Base-by-base conservation (phyloP, 805 yeast genomes). In the Spencermartinsiella europaea region DNA sequence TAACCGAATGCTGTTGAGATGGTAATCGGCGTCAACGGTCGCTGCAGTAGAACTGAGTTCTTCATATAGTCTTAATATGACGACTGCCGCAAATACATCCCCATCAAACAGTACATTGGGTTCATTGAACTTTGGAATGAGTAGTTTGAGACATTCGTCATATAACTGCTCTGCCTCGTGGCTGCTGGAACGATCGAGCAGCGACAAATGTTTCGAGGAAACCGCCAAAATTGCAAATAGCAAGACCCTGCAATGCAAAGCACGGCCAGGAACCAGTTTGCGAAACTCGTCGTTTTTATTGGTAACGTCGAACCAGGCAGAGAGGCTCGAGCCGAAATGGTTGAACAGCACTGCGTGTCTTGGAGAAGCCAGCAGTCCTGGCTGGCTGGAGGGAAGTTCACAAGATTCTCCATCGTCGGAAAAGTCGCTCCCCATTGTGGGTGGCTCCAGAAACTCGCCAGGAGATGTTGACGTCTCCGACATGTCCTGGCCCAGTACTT, bases 241-340 rank as follows among this genome's bases (percentile, higher is more conserved):
- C 39, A 36, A 21, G 4, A 19, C 19, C 5, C 17, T 16, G 19
- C 21, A 36, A 4, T 19, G 15, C 19, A 36, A 19, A 15, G 39
- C 39, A 21, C 39, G 39, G 3, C 21, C 14, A 15, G 39, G 39
- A 4, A 36, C 39, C 21, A 16, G 19, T 10, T 36, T 36, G 4
- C 39, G 15, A 21, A 36, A 36, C 19, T 36, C 39, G 17, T 36
- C 39, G 21, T 36, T 36, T n/a, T n/a, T n/a, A 36, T 21, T 36
- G 21, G 39, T 36, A 10, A 19, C 39, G 7, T 36, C 39, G 21
- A 36, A 36, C 39, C 39, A 36, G n/a, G 39, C n/a, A n/a, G 39
- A 16, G 14, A 36, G 21, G 21, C 17, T 36, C n/a, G 8, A 15
- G 19, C 21, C 14, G 21, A 36, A 36, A 10, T 36, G 21, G 3